phyloP scores from a whole-genome alignment of 768 basidiomycete genomes.

The Collybiopsis confluens region DNA sequence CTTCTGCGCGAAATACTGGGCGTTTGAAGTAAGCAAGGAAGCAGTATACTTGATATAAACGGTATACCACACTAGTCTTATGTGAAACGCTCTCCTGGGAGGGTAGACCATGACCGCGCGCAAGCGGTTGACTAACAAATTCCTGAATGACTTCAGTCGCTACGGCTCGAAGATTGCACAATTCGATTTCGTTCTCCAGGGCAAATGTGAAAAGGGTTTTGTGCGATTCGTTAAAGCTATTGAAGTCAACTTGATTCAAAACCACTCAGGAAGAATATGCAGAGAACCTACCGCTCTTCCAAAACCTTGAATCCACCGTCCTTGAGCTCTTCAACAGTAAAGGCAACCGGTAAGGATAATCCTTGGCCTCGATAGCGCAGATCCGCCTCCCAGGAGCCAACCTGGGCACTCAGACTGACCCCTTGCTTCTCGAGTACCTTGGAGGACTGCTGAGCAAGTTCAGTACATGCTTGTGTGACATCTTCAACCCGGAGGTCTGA shows the following conservation, averaged over 20 bases:
- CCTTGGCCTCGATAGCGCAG: conserved; percentile 25
- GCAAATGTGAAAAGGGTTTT: conserved; percentile 22
- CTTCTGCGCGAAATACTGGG: conserved; percentile 16
- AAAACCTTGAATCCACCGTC: conserved; percentile 10
- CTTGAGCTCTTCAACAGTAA: conserved; percentile 16
- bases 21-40: neutral
- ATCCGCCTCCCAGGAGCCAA: conserved; percentile 20
- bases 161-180: conserved; percentile 20
- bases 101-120: conserved; percentile 11
- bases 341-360: conserved; percentile 18
- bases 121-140: conserved; percentile 12
- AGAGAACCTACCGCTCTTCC: conserved; percentile 11
- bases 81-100: conserved; percentile 4
- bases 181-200: conserved; percentile 20
- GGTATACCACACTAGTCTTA: neutral
- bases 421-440: conserved; percentile 19
- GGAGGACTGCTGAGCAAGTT: conserved; percentile 16
- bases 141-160: conserved; percentile 16
- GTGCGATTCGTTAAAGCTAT: conserved; percentile 20
- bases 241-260: too few relatives aligned
- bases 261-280: neutral
- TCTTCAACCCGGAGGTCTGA: conserved; percentile 15
- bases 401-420: conserved; percentile 10
- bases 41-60: neutral
- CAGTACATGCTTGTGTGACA: conserved; percentile 12